Conservation (phyloP, 805 yeast genomes). For the Saccharomyces kudriavzevii region DNA sequence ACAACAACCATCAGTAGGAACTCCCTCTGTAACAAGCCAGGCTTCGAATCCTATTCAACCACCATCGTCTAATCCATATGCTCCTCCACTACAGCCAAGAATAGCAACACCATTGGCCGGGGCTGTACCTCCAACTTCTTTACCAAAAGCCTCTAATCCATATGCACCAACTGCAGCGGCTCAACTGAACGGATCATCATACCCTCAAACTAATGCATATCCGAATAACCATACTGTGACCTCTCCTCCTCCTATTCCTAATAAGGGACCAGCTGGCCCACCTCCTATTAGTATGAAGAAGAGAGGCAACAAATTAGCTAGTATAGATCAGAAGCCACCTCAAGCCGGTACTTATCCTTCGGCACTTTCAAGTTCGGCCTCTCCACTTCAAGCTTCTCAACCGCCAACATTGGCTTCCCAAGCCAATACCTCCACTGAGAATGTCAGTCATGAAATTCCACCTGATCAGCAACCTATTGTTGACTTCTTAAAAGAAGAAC, state of each 20-base stretch:
- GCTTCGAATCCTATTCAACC: slow-evolving; percentile 2
- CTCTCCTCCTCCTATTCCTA: slow-evolving; percentile 7
- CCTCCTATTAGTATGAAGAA: slow-evolving; percentile 26
- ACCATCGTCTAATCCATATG: slow-evolving; percentile 33
- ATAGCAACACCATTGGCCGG: slow-evolving; percentile 3
- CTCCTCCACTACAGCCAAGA: slow-evolving; percentile 30
- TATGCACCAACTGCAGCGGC: slow-evolving; percentile 30
- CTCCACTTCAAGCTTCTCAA: slow-evolving; percentile 12
- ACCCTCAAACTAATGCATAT: background rate
- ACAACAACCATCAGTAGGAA: background rate
- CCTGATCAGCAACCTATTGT: slow-evolving; percentile 50
- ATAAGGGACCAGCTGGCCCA: slow-evolving; percentile 27
- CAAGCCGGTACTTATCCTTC: slow-evolving; percentile 10
- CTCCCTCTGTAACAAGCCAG: background rate
- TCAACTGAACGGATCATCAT: background rate
- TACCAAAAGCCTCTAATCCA: slow-evolving; percentile 16
- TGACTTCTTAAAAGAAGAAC: slow-evolving; percentile 44
- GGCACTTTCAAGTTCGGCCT: slow-evolving; percentile 22
- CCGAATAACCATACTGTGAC: background rate
- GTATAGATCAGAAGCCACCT: slow-evolving; percentile 4
- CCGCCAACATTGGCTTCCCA: slow-evolving; percentile 22
- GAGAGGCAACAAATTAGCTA: slow-evolving; percentile 13
- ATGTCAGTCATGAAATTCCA: slow-evolving; percentile 43
- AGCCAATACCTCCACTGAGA: slow-evolving; percentile 3
- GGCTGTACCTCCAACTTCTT: background rate